Evolutionary conservation across 164 flowering plant species (phyloP).

Genomic region (Liriodendron chinense): DNA sequence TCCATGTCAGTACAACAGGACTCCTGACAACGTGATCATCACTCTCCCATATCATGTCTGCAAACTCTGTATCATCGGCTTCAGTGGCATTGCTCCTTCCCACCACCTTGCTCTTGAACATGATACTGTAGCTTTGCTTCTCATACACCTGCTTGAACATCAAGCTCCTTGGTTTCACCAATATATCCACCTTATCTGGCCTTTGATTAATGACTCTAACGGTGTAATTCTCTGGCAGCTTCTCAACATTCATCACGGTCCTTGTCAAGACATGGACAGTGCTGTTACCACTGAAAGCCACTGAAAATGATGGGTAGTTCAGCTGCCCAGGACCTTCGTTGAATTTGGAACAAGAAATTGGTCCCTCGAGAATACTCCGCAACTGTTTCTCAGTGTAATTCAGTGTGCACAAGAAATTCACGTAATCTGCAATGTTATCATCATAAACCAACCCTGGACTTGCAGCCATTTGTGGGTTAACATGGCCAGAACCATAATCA

Average conservation of each 20-base stretch:
- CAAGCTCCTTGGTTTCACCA: conserved; percentile 3
- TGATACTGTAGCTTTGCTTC: conserved; percentile 5
- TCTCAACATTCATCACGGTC: background rate
- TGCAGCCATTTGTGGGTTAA: background rate
- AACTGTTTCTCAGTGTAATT: background rate
- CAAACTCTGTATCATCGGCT: background rate
- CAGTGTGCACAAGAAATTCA: conserved; percentile 6
- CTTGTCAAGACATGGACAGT: background rate
- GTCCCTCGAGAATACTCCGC: background rate
- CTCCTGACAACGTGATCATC: conserved; percentile 7
- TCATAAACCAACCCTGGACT: conserved; percentile 8
- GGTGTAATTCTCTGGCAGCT: conserved; percentile 1
- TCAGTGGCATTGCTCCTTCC: no score
- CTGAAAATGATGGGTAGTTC: conserved; percentile 11
- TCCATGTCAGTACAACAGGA: conserved; percentile 2
- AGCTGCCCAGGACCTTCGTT: background rate
- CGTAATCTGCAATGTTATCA: background rate
- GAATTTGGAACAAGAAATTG: background rate
- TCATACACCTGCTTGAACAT: background rate
- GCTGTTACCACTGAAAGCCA: background rate
- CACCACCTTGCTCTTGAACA: background rate
- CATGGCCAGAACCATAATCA: conserved; percentile 7
- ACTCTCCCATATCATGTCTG: conserved; percentile 6
- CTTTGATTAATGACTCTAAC: background rate
- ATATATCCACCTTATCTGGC: background rate